Conservation (phyloP, 2,329 filamentous ascomycete genomes). For the Monilinia polystroma region DNA sequence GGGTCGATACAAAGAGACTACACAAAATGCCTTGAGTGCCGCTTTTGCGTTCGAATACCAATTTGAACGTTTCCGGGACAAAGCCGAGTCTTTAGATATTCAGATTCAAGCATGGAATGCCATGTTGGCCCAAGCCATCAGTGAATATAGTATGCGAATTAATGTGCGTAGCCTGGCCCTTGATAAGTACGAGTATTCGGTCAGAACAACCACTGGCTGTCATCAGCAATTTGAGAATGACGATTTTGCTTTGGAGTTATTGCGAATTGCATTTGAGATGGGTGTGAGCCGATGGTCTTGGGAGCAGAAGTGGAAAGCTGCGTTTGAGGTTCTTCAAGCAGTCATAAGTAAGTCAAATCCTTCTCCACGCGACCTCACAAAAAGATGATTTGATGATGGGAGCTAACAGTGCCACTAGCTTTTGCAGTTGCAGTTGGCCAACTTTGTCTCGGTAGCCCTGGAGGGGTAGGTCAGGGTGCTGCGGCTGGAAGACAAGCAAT, state of each 20-base stretch:
- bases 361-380: not conserved
- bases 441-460: conserved; percentile 11
- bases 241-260: not conserved
- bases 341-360: not conserved
- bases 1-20: conserved; percentile 10
- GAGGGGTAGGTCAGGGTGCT: not conserved
- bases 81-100: conserved; percentile 2
- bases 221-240: conserved; percentile 11
- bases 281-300: not conserved
- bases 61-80: conserved; percentile 15
- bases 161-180: conserved; percentile 5
- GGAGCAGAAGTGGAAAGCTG: conserved; percentile 9
- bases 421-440: conserved; percentile 16
- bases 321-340: conserved; percentile 5
- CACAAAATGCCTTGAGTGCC: not conserved
- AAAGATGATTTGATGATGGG: not conserved
- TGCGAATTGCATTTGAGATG: not conserved
- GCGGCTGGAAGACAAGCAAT: conserved; percentile 15
- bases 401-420: not conserved
- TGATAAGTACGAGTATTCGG: conserved; percentile 7
- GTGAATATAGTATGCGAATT: conserved; percentile 12
- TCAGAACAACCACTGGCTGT: conserved; percentile 10
- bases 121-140: conserved; percentile 14
- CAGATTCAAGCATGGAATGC: conserved; percentile 15
- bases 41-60: conserved; percentile 3